Evolutionary conservation across 352 stramenopile species (phyloP), one percentile per base, ranked within the genome.

Genomic region (Globisporangium splendens): DNA sequence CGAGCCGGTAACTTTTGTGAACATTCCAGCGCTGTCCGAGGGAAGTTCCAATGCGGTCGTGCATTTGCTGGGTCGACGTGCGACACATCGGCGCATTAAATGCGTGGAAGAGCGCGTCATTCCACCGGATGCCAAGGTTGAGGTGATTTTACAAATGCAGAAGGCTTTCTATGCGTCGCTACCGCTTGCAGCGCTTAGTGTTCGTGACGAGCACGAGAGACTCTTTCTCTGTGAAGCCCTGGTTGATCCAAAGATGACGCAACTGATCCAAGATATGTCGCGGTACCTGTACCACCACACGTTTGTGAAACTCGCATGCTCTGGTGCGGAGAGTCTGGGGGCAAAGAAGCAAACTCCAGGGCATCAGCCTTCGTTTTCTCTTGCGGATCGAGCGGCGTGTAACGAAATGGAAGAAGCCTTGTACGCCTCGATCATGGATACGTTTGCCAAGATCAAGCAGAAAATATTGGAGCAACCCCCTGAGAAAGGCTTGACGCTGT

Each of bases 81-180:
- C 75, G 15, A 72, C 70, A 0, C 65, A 80, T 46, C 68, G 62
- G 38, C 78, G 66, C 10, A 59, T 70, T 42, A 79, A 75, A 53
- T 75, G 65, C 70, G 68, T 73, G 50, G 47, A 75, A 46, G 83
- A 89, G 59, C 77, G 77, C 15, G 46, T 54, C 0, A 35, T 67
- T 15, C 59, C 66, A 1, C 73, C 70, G 0, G 72, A 72, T 13
- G 43, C 67, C 18, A 73, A 66, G 24, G 5, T 14, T 17, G 66
- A 82, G 14, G 69, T 64, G 12, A 61, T 83, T 3, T n/a, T 50
- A 35, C 65, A 77, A 22, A 73, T 90, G 54, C 73, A 87, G 39
- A 58, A 64, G 8, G 61, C 74, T 1, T 89, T 90, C 48, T 77
- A 72, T 46, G 58, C 58, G 0, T 54, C 63, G 1, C 46, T 92